Conservation (phyloP, 306 rosid species). For the Gillenia trifoliata region DNA sequence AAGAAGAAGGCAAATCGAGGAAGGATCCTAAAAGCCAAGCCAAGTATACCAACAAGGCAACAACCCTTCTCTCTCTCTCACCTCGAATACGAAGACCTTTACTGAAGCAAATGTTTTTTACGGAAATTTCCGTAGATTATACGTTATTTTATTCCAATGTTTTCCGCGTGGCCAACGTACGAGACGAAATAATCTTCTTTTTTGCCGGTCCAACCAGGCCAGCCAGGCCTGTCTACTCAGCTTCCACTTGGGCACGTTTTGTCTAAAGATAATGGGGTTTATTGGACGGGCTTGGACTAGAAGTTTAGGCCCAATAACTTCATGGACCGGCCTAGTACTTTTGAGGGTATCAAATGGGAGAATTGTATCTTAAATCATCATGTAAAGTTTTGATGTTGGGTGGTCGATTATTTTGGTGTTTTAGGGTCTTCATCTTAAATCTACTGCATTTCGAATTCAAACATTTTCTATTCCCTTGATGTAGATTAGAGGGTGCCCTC, state of each 20-base stretch:
- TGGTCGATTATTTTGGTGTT: too few relatives aligned
- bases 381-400: too few relatives aligned
- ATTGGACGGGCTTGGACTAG: neutral
- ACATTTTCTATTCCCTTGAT: too few relatives aligned
- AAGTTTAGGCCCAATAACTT: neutral
- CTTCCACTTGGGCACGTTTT: neutral
- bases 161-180: constrained; percentile 5
- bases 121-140: neutral
- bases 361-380: too few relatives aligned
- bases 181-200: neutral
- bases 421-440: too few relatives aligned
- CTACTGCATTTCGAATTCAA: too few relatives aligned
- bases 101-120: neutral
- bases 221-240: neutral
- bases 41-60: constrained; percentile 3
- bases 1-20: constrained; percentile 7
- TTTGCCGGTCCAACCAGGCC: neutral
- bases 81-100: neutral
- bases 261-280: neutral
- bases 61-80: constrained; percentile 2
- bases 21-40: constrained; percentile 15
- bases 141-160: neutral
- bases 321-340: neutral
- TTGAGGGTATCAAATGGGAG: neutral
- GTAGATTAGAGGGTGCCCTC: neutral